These are phyloP conservation scores for Eucalyptus regnans DNA, from an alignment of 345 rosid genomes.

Conservation along the genomic window DNA sequence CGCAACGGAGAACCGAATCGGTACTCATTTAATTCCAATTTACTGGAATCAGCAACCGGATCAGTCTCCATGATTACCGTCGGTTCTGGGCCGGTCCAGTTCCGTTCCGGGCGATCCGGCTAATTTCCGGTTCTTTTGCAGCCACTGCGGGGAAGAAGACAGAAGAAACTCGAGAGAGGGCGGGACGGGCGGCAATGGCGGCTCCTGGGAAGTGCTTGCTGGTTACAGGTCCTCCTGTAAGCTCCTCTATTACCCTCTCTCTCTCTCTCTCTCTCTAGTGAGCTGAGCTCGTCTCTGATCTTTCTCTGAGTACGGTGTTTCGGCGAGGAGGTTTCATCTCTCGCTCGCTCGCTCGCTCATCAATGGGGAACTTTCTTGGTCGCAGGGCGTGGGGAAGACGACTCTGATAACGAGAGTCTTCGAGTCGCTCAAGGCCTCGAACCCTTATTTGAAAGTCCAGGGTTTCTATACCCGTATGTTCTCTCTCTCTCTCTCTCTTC, in stretches of 20 bases:
- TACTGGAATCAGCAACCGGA: too few species aligned
- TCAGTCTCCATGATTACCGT: too few species aligned
- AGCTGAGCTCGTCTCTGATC: background rate
- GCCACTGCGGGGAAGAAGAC: too few species aligned
- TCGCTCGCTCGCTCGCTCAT: background rate
- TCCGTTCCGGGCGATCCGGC: too few species aligned
- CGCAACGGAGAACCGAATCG: accelerated
- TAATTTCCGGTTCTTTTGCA: too few species aligned
- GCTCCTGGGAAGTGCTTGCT: conserved; percentile 3
- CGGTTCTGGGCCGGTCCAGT: too few species aligned
- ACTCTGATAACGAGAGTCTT: conserved; percentile 47
- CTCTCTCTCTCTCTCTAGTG: background rate
- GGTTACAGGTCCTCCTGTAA: conserved; percentile 4
- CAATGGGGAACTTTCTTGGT: background rate
- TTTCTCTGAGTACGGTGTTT: background rate
- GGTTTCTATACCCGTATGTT: conserved; percentile 52
- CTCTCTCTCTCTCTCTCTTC: background rate
- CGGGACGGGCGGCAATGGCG: background rate
- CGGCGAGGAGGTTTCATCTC: background rate
- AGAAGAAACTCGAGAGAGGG: background rate
- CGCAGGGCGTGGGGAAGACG: conserved; percentile 71
- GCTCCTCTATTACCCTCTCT: background rate
- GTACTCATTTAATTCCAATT: too few species aligned
- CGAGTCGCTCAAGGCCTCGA: conserved; percentile 32
- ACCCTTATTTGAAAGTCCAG: conserved; percentile 41